These are phyloP conservation scores for Chaetomium cochliodes DNA, from an alignment of 495 filamentous ascomycete genomes.

Conservation along the genomic window DNA sequence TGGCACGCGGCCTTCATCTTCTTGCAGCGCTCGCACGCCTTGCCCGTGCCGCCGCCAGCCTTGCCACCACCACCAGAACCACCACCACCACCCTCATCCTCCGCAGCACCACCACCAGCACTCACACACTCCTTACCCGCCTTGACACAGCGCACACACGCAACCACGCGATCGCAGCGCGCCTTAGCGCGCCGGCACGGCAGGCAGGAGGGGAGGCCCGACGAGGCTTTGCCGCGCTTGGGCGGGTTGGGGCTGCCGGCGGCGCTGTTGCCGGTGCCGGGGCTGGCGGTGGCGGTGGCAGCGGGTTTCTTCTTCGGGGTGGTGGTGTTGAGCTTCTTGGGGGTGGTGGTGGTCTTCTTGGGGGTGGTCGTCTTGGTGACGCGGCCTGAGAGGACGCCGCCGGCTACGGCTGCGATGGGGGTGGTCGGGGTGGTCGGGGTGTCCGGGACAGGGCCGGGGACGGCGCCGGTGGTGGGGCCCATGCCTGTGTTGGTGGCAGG, in stretches of 20 bases:
- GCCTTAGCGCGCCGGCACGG: constrained; percentile 1
- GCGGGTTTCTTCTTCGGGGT: background rate
- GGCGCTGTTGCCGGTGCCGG: background rate
- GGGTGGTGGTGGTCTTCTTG: no score
- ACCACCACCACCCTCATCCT: background rate
- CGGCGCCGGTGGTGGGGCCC: no score
- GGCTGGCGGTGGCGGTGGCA: background rate
- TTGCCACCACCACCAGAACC: background rate
- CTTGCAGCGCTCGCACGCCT: constrained; percentile 6
- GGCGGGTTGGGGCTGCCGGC: background rate
- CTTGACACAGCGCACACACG: constrained; percentile 1
- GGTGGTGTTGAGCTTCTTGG: background rate
- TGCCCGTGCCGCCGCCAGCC: background rate
- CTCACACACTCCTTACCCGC: background rate
- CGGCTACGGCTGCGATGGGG: background rate
- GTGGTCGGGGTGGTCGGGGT: background rate
- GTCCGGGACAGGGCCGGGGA: no score
- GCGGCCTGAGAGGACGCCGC: background rate
- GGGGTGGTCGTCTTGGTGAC: background rate
- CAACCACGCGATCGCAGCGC: background rate
- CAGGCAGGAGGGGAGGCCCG: background rate
- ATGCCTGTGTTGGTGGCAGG: no score
- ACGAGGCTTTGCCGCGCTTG: background rate
- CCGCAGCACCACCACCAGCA: background rate
- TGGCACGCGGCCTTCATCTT: background rate